Conservation (phyloP, 2,329 filamentous ascomycete species). For the Colletotrichum filicis region DNA sequence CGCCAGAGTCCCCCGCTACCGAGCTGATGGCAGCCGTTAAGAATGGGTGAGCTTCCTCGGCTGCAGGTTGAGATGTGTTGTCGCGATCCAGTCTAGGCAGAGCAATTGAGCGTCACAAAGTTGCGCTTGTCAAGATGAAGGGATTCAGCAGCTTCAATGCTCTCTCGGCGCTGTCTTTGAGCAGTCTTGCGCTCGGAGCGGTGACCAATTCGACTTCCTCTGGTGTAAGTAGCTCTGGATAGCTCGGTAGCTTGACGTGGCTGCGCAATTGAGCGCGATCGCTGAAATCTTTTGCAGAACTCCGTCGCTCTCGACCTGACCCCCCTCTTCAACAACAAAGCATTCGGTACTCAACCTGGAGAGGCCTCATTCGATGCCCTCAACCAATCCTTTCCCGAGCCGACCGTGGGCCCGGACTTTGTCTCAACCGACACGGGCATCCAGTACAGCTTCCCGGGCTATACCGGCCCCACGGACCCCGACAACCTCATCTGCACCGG, state of each 20-base stretch:
- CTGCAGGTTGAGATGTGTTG: neutral
- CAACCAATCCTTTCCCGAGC: slow-evolving; percentile 54
- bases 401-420: slow-evolving; percentile 46
- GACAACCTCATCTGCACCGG: slow-evolving; percentile 57
- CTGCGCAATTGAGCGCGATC: neutral
- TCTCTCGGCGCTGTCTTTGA: slow-evolving; percentile 2
- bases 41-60: slow-evolving; percentile 1
- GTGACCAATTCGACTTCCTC: neutral
- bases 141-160: neutral
- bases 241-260: neutral
- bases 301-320: slow-evolving; percentile 12
- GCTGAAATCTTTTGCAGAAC: neutral
- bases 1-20: slow-evolving; percentile 7
- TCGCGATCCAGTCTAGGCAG: neutral
- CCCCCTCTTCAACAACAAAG: slow-evolving; percentile 56
- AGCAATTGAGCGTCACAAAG: neutral
- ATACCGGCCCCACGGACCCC: slow-evolving; percentile 43
- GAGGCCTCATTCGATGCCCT: slow-evolving; percentile 57
- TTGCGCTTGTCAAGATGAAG: slow-evolving; percentile 13
- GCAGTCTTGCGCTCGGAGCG: neutral
- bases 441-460: slow-evolving; percentile 54
- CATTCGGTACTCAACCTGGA: slow-evolving; percentile 54
- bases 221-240: slow-evolving; percentile 9
- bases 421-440: slow-evolving; percentile 53
- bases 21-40: slow-evolving; percentile 3